Conservation (phyloP, 306 rosid species). For the Sechiopsis laciniata region DNA sequence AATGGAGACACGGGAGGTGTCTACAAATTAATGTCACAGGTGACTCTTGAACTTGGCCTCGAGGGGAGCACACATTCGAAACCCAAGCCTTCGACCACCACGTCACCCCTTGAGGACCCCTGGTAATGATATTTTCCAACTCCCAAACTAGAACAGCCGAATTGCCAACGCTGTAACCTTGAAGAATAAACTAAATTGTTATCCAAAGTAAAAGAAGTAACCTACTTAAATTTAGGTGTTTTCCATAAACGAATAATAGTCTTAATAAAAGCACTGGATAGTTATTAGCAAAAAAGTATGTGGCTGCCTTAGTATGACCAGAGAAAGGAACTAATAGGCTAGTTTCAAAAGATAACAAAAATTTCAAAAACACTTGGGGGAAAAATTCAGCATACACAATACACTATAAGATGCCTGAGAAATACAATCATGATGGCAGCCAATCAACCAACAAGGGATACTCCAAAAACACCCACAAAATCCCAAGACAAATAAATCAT, state of each 20-base stretch:
- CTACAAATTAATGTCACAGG: too few relatives aligned
- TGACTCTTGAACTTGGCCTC: too few relatives aligned
- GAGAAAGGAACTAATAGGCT: neutral
- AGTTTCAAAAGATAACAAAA: neutral
- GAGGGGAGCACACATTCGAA: too few relatives aligned
- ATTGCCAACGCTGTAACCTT: constrained; percentile 1
- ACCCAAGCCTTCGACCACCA: too few relatives aligned
- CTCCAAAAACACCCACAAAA: neutral
- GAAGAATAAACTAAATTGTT: neutral
- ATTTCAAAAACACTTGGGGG: neutral
- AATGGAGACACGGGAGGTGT: too few relatives aligned
- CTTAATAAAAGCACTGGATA: neutral
- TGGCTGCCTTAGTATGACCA: neutral
- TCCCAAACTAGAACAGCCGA: neutral
- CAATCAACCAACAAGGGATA: constrained; percentile 1
- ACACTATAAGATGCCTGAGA: neutral
- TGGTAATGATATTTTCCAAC: neutral
- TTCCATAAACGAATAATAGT: neutral
- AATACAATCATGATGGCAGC: constrained; percentile 9
- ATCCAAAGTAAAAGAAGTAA: neutral
- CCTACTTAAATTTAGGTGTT: neutral
- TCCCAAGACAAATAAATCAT: neutral
- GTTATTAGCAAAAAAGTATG: neutral
- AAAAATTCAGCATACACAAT: neutral
- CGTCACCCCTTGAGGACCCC: too few relatives aligned